These are phyloP conservation scores for Lupinus albus DNA, from an alignment of 306 rosid genomes.

Conservation along the genomic window DNA sequence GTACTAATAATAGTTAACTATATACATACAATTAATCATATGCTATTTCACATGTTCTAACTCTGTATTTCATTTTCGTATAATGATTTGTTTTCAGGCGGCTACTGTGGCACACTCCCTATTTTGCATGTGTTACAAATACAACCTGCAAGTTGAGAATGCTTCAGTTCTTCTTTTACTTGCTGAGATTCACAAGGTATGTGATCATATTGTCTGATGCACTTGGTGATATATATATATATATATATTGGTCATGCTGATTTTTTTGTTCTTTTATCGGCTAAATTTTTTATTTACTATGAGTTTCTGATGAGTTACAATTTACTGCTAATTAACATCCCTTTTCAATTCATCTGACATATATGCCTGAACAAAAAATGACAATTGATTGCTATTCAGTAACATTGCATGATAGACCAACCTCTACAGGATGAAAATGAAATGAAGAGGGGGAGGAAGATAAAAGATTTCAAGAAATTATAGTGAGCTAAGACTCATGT, in stretches of 20 bases:
- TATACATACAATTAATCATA: constrained; percentile 13
- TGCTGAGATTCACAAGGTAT: constrained; percentile 96
- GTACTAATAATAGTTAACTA: constrained; percentile 13
- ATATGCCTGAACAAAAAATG: constrained; percentile 6
- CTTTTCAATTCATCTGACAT: constrained; percentile 16
- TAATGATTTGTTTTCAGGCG: constrained; percentile 59
- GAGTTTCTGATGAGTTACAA: constrained; percentile 19
- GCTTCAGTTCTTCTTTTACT: constrained; percentile 94
- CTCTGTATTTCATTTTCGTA: constrained; percentile 28
- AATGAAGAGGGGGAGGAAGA: neutral
- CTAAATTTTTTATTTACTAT: constrained; percentile 17
- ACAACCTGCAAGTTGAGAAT: constrained; percentile 90
- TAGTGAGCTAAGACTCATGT: neutral
- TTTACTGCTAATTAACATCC: constrained; percentile 3
- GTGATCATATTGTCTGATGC: constrained; percentile 18
- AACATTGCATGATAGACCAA: constrained; percentile 1
- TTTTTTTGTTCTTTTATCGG: constrained; percentile 24
- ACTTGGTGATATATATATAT: too few relatives aligned
- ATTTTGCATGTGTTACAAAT: constrained; percentile 91
- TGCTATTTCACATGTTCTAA: constrained; percentile 17
- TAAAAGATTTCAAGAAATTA: neutral
- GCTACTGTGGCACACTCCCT: constrained; percentile 93
- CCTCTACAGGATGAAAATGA: constrained; percentile 16
- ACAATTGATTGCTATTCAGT: constrained; percentile 7
- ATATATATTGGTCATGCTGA: too few relatives aligned